These are phyloP conservation scores for Isatis tinctoria DNA, from an alignment of 345 rosid genomes.

Conservation along the genomic window DNA sequence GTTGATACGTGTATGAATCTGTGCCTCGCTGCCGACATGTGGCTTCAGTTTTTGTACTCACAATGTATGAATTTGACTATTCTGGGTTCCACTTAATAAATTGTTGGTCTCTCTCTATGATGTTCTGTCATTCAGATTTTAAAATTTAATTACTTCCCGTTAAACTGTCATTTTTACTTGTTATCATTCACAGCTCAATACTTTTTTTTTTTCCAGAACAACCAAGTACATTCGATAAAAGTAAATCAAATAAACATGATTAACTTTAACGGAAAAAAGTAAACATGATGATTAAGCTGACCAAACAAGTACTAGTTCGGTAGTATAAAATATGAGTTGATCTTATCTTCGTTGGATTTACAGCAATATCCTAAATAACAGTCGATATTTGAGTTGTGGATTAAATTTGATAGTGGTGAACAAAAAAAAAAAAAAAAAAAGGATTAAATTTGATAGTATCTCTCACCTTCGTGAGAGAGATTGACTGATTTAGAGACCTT, in stretches of 20 bases:
- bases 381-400: background rate
- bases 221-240: background rate
- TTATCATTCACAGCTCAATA: too few species aligned
- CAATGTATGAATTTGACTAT: background rate
- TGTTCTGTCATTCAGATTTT: background rate
- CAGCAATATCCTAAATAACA: background rate
- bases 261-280: background rate
- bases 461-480: background rate
- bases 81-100: background rate
- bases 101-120: background rate
- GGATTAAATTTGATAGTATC: background rate
- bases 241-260: background rate
- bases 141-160: background rate
- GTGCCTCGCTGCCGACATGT: conserved; percentile 22
- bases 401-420: background rate
- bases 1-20: conserved; percentile 14
- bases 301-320: background rate
- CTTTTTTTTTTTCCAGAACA: too few species aligned
- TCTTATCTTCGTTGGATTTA: background rate
- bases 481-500: conserved; percentile 9
- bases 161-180: too few species aligned
- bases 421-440: too few species aligned
- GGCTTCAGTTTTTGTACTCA: background rate
- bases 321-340: background rate
- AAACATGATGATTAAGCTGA: background rate